A percentile compares a stretch with the other conserved stretches of the same genome.
Conservation (phyloP, 2,329 filamentous ascomycete species). For the Orbilia blumenaviensis region DNA sequence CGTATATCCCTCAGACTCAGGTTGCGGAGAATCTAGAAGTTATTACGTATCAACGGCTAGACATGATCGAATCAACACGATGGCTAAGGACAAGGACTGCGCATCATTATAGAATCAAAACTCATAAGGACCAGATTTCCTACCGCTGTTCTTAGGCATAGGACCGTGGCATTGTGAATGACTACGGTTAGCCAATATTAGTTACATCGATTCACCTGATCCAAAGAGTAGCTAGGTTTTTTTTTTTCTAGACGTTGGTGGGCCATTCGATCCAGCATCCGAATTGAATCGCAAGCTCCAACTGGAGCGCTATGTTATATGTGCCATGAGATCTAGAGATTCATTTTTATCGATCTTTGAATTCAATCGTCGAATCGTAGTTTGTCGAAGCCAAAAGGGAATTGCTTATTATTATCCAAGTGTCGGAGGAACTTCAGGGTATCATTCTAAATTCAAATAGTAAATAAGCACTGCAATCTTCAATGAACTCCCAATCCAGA, state of each 20-base stretch:
- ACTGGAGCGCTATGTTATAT: too few relatives aligned
- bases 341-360: too few relatives aligned
- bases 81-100: neutral
- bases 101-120: constrained; percentile 1
- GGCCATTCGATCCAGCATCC: constrained; percentile 16
- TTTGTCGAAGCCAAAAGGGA: too few relatives aligned
- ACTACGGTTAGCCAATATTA: constrained; percentile 13
- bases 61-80: constrained; percentile 15
- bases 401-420: too few relatives aligned
- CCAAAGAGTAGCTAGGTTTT: too few relatives aligned
- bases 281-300: neutral
- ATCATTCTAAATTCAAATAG: too few relatives aligned
- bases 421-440: too few relatives aligned
- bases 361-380: too few relatives aligned
- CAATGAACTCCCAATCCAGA: too few relatives aligned
- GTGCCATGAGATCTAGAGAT: too few relatives aligned
- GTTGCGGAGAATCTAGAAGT: constrained; percentile 17
- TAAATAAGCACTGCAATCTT: too few relatives aligned
- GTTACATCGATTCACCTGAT: constrained; percentile 13
- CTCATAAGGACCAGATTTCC: neutral
- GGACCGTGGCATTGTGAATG: constrained; percentile 16
- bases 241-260: neutral
- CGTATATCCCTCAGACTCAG: constrained; percentile 40
- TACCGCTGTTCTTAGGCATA: neutral
- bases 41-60: constrained; percentile 21